Evolutionary conservation across 1,284 basidiomycete species (phyloP).

Genomic region (Pseudozyma sp.): DNA sequence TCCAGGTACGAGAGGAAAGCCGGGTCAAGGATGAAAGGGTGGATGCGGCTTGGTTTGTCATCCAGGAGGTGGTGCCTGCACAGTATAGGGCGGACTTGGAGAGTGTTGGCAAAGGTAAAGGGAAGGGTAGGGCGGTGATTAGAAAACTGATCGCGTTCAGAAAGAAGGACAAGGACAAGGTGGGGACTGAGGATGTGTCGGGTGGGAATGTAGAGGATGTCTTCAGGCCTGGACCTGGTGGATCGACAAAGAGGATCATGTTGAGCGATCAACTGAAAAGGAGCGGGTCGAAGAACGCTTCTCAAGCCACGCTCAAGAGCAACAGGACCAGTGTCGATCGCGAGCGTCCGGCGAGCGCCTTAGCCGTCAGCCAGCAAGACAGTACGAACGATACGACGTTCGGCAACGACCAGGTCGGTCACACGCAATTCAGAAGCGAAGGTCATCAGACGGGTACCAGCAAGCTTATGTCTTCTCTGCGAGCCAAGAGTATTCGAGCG

Average conservation of each 20-base stretch:
- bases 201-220: slow-evolving; percentile 29
- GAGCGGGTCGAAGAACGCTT: slow-evolving; percentile 19
- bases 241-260: slow-evolving; percentile 52
- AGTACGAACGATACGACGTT: slow-evolving; percentile 1
- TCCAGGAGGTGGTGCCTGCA: slow-evolving; percentile 64
- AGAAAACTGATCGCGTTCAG: slow-evolving; percentile 65
- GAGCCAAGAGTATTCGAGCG: slow-evolving; percentile 38
- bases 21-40: slow-evolving; percentile 45
- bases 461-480: slow-evolving; percentile 43
- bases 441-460: slow-evolving; percentile 17
- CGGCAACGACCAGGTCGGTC: background rate
- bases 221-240: slow-evolving; percentile 51
- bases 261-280: slow-evolving; percentile 43
- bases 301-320: slow-evolving; percentile 19
- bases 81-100: slow-evolving; percentile 62
- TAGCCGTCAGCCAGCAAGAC: background rate
- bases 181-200: too few species aligned
- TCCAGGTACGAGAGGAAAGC: slow-evolving; percentile 35
- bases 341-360: slow-evolving; percentile 1
- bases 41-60: slow-evolving; percentile 65
- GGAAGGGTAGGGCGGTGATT: slow-evolving; percentile 58
- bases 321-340: slow-evolving; percentile 15
- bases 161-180: slow-evolving; percentile 27
- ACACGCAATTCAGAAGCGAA: slow-evolving; percentile 27
- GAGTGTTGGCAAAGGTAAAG: slow-evolving; percentile 33